Evolutionary conservation across 768 basidiomycete genomes (phyloP), one percentile per base, ranked within the genome.

Genomic region (Tricholoma flavovirens): DNA sequence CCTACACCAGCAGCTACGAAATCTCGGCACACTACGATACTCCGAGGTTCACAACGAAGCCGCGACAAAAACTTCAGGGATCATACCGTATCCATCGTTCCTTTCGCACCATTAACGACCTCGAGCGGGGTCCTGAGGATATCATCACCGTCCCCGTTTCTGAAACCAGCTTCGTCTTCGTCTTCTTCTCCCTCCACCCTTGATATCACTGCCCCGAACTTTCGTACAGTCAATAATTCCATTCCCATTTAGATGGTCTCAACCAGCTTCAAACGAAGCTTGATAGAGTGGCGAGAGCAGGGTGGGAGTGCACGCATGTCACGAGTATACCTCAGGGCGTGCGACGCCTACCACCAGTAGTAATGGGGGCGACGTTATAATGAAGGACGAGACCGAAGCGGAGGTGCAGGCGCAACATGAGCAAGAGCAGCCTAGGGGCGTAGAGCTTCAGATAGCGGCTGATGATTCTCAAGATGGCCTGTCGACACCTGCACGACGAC

Each of bases 211-310:
- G 56, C 65, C 68, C 56, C 66, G 11, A 78, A 64, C 77, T 91
- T 33, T 81, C 83, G 77, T 71, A 83, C 83, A 6, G 69, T 77
- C 1, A 72, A 65, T 43, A 90, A 91, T 66, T 82, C 19, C 84
- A 85, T 67, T 75, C 71, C 12, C 85, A 89, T 67, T 71, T 75
- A n/a, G 82, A 90, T 61, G 72, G 76, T 45, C 75, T 90, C 32
- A 79, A 79, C 54, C 80, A 80, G 38, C 69, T 91, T 11, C 74
- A 91, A n/a, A 75, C 79, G 46, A 76, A 76, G 59, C 79, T 91
- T 10, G 89, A 91, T 60, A 82, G 77, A 0, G 77, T 91, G 19
- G 88, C 0, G 76, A 82, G 49, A 68, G 69, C 59, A 69, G 67
- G 0, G 78, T 92, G 6, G 70, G 88, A n/a, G n/a, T n/a, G n/a